Evolutionary conservation across 371 early-diverging fungal species (phyloP).

Genomic region (Mucor lusitanicus): DNA sequence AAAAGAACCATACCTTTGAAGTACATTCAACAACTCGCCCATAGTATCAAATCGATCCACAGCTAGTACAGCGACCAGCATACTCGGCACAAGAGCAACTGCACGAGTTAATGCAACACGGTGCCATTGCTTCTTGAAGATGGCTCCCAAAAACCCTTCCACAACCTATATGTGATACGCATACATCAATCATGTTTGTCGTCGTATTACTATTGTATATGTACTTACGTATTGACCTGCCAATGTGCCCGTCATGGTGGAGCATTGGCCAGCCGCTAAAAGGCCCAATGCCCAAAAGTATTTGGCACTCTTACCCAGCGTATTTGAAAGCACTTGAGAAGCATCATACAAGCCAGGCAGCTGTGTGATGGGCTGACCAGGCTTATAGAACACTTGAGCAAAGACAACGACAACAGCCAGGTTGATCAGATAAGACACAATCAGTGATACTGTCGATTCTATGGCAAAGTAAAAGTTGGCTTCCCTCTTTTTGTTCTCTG

Average conservation of each 20-base stretch:
- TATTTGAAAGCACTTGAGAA: conserved; percentile 54
- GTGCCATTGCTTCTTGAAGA: conserved; percentile 71
- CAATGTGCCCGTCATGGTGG: conserved; percentile 77
- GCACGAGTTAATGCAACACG: conserved; percentile 67
- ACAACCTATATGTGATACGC: conserved; percentile 27
- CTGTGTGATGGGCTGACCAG: conserved; percentile 29
- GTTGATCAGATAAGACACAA: conserved; percentile 72
- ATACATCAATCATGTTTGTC: neutral
- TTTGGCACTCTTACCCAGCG: conserved; percentile 59
- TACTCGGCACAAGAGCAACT: conserved; percentile 71
- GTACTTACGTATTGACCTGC: conserved; percentile 71
- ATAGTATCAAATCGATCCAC: conserved; percentile 65
- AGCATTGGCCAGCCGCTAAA: conserved; percentile 73
- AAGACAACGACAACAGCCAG: conserved; percentile 72
- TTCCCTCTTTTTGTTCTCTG: conserved; percentile 56
- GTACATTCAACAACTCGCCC: conserved; percentile 69
- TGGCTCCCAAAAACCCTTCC: conserved; percentile 65
- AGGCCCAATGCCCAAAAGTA: conserved; percentile 73
- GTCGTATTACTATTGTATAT: neutral
- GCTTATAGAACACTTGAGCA: conserved; percentile 63
- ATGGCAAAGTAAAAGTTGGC: conserved; percentile 72
- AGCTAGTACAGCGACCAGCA: conserved; percentile 66
- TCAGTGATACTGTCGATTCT: conserved; percentile 66
- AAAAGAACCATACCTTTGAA: conserved; percentile 52
- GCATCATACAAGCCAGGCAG: conserved; percentile 64